Evolutionary conservation across 23 red algal genomes (phyloP), one percentile per base, ranked within the genome.

Genomic region (Gracilaria caudata): DNA sequence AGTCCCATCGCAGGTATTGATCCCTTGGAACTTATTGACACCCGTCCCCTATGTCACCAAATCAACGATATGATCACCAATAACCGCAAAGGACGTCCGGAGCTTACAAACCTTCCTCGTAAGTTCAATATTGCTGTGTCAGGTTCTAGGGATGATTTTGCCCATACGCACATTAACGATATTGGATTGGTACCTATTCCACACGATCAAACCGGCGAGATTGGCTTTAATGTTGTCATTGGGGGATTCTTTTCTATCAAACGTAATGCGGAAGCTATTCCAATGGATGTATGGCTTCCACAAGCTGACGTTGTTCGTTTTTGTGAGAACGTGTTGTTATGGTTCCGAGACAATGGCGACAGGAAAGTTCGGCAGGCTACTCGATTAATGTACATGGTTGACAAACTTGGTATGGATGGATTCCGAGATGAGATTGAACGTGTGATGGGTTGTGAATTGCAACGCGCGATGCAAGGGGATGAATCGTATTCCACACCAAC

Each of bases 101-200:
- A 93, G 12, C 82, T 91, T 23, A 47, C 89, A 73, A 97, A 97
- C 61, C 84, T 97, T 30, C 94, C 94, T 3, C 90, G 94, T 47
- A 97, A 97, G 79, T 97, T 97, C 37, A 97, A 97, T 78, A 97
- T 97, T 30, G 88, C 75, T 43, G 83, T 97, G 20, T 89, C 84
- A 30, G 79, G 89, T 53, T 90, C 81, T 0, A 32, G 88, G 30
- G 88, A 94, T 49, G 89, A 97, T 65, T 94, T 94, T 68, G 94
- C 91, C 29, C 94, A 97, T 66, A 94, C 88, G 14, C 94, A 97
- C 75, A 97, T 97, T 84, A 97, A 97, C 32, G 94, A 97, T 84
- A 85, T 97, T 54, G 89, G 90, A 39, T 80, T 97, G 35, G 82
- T 92, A 20, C 89, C 94, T 11, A 91, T 97, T 23, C 47, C 39